A percentile compares a stretch with the other conserved stretches of the same genome.
Conservation (phyloP, 2,329 filamentous ascomycete genomes). For the Fusarium sp. region DNA sequence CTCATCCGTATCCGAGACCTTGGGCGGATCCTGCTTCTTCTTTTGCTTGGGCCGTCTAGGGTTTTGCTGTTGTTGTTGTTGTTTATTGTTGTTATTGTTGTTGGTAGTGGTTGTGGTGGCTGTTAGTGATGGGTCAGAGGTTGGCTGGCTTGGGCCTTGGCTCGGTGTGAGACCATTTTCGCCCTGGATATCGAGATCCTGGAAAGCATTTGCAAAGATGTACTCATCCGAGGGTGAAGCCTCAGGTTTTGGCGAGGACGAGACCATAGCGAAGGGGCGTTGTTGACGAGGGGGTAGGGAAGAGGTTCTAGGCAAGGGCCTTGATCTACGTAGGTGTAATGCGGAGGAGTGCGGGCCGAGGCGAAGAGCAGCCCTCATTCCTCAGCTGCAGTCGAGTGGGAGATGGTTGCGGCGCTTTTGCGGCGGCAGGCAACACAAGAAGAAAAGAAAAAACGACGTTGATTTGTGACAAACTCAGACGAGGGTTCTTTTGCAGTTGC, state of each 20-base stretch:
- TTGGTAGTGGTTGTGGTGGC: slow-evolving; percentile 5
- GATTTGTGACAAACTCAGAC: not conserved
- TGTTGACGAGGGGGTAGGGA: slow-evolving; percentile 20
- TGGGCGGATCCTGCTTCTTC: slow-evolving; percentile 31
- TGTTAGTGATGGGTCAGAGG: slow-evolving; percentile 16
- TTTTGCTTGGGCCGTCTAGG: slow-evolving; percentile 29
- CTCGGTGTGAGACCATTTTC: slow-evolving; percentile 16
- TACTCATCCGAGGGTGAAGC: slow-evolving; percentile 20
- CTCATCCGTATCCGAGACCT: slow-evolving; percentile 35
- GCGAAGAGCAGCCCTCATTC: slow-evolving; percentile 45
- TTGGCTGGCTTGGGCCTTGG: slow-evolving; percentile 21
- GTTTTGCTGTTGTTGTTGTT: slow-evolving; percentile 21
- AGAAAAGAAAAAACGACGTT: not conserved
- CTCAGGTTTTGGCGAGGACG: slow-evolving; percentile 24
- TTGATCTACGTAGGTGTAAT: slow-evolving; percentile 33
- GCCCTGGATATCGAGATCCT: slow-evolving; percentile 32
- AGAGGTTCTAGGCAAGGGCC: slow-evolving; percentile 27
- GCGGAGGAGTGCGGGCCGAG: slow-evolving; percentile 39
- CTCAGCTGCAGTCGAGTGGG: slow-evolving; percentile 17
- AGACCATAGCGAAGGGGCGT: slow-evolving; percentile 36
- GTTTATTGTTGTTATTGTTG: slow-evolving; percentile 7
- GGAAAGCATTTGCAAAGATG: slow-evolving; percentile 28
- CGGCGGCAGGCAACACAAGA: slow-evolving; percentile 17
- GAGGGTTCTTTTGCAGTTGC: not conserved
- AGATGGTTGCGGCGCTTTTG: slow-evolving; percentile 7